Conservation (phyloP, 345 rosid species). For the Pseudoturritis turrita region DNA sequence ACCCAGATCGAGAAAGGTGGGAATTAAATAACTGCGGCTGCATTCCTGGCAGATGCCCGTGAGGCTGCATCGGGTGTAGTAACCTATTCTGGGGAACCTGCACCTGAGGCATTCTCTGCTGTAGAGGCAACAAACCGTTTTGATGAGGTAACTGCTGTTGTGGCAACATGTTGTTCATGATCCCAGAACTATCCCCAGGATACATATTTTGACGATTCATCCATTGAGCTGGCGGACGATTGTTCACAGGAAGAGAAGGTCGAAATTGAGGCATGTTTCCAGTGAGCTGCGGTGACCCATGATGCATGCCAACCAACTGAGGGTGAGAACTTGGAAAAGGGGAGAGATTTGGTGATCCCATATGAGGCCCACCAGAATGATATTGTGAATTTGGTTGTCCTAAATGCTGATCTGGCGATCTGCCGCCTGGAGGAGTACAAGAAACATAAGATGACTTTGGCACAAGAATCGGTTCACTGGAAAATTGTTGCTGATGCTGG, state of each 20-base stretch:
- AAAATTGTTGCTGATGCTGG: slow-evolving; percentile 54
- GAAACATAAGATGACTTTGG: slow-evolving; percentile 58
- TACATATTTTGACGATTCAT: slow-evolving; percentile 50
- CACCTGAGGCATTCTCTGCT: slow-evolving; percentile 34
- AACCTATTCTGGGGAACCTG: slow-evolving; percentile 57
- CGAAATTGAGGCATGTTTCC: slow-evolving; percentile 52
- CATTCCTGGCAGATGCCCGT: slow-evolving; percentile 57
- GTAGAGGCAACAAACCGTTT: slow-evolving; percentile 59
- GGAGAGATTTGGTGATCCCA: slow-evolving; percentile 50
- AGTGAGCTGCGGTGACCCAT: slow-evolving; percentile 49
- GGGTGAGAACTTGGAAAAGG: slow-evolving; percentile 58
- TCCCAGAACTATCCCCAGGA: slow-evolving; percentile 59
- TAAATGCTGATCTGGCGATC: slow-evolving; percentile 52
- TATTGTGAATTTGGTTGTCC: slow-evolving; percentile 47
- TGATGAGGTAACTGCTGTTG: slow-evolving; percentile 58
- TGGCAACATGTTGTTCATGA: slow-evolving; percentile 46
- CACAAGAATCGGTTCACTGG: slow-evolving; percentile 69
- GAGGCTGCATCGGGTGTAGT: slow-evolving; percentile 54
- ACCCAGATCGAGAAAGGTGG: slow-evolving; percentile 59
- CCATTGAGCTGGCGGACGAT: slow-evolving; percentile 56
- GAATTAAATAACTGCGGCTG: slow-evolving; percentile 56
- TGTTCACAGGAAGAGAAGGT: slow-evolving; percentile 49
- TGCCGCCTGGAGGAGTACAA: slow-evolving; percentile 51
- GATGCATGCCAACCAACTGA: slow-evolving; percentile 50
- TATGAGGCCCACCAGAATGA: slow-evolving; percentile 53